Evolutionary conservation across 2,329 filamentous ascomycete genomes (phyloP), one percentile per base, ranked within the genome.

Genomic region (Annulohypoxylon truncatum): DNA sequence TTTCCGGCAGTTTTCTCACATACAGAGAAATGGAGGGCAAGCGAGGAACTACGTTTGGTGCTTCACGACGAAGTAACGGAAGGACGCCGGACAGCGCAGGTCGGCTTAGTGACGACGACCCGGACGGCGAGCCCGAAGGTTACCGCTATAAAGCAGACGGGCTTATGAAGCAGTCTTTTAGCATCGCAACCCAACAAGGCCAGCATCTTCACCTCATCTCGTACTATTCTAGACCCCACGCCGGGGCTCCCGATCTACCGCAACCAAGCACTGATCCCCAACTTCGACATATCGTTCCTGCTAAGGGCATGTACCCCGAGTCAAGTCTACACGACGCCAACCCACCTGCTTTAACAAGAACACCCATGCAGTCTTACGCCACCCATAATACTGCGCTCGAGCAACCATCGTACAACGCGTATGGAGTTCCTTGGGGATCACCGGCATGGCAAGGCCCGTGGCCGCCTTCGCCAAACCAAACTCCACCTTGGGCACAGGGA

Each of bases 11-110:
- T 82, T 99, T 99, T 78, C 81, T 99, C 65, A 98, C 96, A 6
- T 99, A 99, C 77, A 87, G 96, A 38, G 96, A 99, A 78, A 99
- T 99, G 96, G 96, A 99, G 80, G 96, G 96, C 79, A 98, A 98
- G 84, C 88, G 96, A 68, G 94, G 94, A 57, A 93, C 93, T 64
- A 87, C 86, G 69, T 94, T 94, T 76, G 84, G 87, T 31, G 84
- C 78, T 79, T 76, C 83, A 75, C 81, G 83, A 82, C 81, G 85
- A 76, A 82, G 85, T 67, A 84, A 83, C 20, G 90, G 89, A 66
- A 95, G 94, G 82, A 94, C 93, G 7, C 93, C 94, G 31, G 94
- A 97, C 68, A 94, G 92, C 73, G 89, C 89, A 64, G 89, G 89
- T 64, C 89, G 90, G 69, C 89, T 88, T 26, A 95, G 92, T 76